A percentile compares a stretch with the other conserved stretches of the same genome.
Conservation (phyloP, 192 early-diverging fungal genomes). For the Mortierella alpina region DNA sequence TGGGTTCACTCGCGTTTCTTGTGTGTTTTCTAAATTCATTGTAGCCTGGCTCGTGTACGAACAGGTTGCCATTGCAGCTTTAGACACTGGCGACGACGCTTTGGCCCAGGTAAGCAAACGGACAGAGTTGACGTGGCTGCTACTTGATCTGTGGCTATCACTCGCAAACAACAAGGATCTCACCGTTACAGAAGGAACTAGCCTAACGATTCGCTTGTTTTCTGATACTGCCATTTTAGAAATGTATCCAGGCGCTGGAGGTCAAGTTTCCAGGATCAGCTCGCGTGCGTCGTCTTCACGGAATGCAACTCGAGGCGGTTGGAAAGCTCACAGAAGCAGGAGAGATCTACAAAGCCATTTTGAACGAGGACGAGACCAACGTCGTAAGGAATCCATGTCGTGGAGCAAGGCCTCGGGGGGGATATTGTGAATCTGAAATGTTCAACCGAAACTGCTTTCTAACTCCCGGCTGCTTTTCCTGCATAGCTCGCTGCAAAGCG, state of each 20-base stretch:
- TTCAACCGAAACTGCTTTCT: neutral
- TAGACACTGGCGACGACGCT: slow-evolving; percentile 79
- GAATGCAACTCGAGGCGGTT: slow-evolving; percentile 82
- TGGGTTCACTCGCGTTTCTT: neutral
- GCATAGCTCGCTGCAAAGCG: slow-evolving; percentile 75
- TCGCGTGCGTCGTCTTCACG: slow-evolving; percentile 78
- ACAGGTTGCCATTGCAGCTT: slow-evolving; percentile 82
- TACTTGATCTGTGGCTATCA: neutral
- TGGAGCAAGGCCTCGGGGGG: neutral
- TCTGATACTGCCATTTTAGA: slow-evolving; percentile 33
- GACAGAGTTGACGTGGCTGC: too few relatives aligned
- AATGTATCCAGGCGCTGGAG: slow-evolving; percentile 70
- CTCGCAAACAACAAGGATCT: neutral
- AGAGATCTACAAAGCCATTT: slow-evolving; percentile 77
- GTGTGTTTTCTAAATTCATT: neutral
- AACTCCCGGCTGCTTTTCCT: neutral
- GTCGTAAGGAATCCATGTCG: slow-evolving; percentile 54
- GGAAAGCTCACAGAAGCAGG: slow-evolving; percentile 78
- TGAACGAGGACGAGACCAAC: slow-evolving; percentile 83
- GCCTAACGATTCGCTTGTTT: neutral
- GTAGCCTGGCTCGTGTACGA: slow-evolving; percentile 82
- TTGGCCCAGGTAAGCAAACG: slow-evolving; percentile 63
- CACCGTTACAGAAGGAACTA: neutral
- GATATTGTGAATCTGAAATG: neutral
- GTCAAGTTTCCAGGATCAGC: slow-evolving; percentile 73